Conservation (phyloP, 371 early-diverging fungal species). For the Mortierella sp. region DNA sequence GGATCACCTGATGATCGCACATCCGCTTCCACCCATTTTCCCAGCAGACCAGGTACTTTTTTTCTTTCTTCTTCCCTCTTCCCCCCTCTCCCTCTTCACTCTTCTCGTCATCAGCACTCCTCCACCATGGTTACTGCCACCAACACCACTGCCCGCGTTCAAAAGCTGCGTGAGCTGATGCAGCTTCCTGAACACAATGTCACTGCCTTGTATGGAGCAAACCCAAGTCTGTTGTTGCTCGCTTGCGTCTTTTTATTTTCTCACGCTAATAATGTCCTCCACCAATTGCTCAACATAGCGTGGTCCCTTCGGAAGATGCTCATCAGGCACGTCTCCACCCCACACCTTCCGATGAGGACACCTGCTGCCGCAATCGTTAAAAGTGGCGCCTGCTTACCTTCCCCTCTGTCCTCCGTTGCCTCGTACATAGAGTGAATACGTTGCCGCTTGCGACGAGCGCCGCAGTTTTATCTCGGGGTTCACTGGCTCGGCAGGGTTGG, state of each 20-base stretch:
- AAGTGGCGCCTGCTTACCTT: not conserved
- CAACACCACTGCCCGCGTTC: conserved; percentile 69
- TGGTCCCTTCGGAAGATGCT: conserved; percentile 94
- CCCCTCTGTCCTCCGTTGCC: not conserved
- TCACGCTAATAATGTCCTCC: conserved; percentile 26
- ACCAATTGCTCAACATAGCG: conserved; percentile 53
- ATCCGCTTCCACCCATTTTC: not conserved
- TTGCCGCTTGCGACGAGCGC: conserved; percentile 91
- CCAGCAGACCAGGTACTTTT: not conserved
- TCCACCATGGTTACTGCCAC: conserved; percentile 38
- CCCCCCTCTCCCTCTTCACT: not conserved
- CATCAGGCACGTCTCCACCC: conserved; percentile 77
- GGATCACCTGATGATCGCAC: not conserved
- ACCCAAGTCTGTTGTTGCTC: not conserved
- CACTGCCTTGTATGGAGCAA: conserved; percentile 74
- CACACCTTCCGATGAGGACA: not conserved
- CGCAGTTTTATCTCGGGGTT: conserved; percentile 97
- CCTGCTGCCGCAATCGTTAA: not conserved
- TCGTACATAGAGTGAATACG: conserved; percentile 90
- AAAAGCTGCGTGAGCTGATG: conserved; percentile 81
- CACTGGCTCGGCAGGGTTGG: conserved; percentile 95
- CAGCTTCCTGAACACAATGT: conserved; percentile 65
- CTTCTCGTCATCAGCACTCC: conserved; percentile 6
- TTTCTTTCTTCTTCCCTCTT: conserved; percentile 2
- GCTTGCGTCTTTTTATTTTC: conserved; percentile 10